Evolutionary conservation across 2,329 filamentous ascomycete genomes (phyloP).

Genomic region (Fusarium napiforme): DNA sequence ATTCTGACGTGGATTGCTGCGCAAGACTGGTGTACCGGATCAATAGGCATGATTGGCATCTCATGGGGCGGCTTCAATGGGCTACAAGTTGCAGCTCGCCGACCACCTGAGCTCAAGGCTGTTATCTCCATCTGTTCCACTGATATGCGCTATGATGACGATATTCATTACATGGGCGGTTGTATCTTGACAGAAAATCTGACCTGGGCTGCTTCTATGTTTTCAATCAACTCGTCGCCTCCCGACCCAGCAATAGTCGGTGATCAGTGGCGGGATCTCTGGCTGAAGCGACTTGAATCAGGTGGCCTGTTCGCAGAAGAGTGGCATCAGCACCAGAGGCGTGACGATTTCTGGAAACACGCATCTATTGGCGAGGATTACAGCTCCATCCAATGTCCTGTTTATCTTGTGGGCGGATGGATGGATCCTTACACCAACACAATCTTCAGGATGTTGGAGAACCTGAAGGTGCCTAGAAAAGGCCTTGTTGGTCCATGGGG

Average conservation of each 20-base stretch:
- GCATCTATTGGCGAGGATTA: neutral
- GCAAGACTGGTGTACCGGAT: neutral
- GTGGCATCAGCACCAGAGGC: conserved; percentile 3
- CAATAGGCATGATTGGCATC: conserved; percentile 13
- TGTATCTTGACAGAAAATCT: conserved; percentile 7
- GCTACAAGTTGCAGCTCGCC: neutral
- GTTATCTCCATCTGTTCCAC: conserved; percentile 4
- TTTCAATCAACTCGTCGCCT: conserved; percentile 2
- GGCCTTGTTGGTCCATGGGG: conserved; percentile 11
- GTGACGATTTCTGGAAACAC: conserved; percentile 5
- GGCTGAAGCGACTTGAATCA: neutral
- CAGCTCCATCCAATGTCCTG: neutral
- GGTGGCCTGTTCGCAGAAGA: neutral
- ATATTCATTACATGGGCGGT: conserved; percentile 15
- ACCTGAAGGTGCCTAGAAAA: neutral
- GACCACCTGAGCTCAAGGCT: neutral
- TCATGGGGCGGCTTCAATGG: conserved; percentile 17
- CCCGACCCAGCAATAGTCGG: conserved; percentile 3
- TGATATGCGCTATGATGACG: conserved; percentile 4
- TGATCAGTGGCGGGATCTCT: conserved; percentile 1
- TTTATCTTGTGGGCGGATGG: conserved; percentile 1
- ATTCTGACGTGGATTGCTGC: neutral
- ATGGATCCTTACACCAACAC: conserved; percentile 17
- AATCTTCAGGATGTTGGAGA: conserved; percentile 12
- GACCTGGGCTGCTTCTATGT: conserved; percentile 11